Conservation (phyloP, 352 stramenopile species). For the Phytophthora tubulina region DNA sequence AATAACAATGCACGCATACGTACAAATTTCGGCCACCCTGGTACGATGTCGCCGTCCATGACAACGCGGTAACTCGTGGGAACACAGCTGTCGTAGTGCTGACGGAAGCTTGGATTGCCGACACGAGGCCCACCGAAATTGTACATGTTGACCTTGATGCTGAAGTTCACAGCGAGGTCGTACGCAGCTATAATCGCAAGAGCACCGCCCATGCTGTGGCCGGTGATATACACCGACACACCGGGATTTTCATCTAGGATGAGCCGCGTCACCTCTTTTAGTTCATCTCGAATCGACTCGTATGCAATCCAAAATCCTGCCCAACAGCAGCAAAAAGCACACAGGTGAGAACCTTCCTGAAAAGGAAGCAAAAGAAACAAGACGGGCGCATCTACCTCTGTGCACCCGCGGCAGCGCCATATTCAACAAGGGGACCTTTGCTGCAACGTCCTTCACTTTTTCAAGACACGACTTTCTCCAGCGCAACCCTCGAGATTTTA, state of each 20-base stretch:
- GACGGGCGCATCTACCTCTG: conserved; percentile 57
- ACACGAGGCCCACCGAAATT: conserved; percentile 91
- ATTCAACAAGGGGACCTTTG: conserved; percentile 86
- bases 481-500: conserved; percentile 71
- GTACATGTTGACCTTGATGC: conserved; percentile 90
- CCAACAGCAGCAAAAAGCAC: not conserved
- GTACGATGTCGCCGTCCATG: conserved; percentile 86
- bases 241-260: conserved; percentile 86
- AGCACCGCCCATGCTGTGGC: conserved; percentile 93
- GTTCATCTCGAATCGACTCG: conserved; percentile 77
- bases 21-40: conserved; percentile 78
- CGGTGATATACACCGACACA: conserved; percentile 92
- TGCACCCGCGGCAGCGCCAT: conserved; percentile 88
- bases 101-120: conserved; percentile 85
- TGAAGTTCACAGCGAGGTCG: conserved; percentile 87
- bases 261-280: conserved; percentile 81
- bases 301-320: conserved; percentile 90
- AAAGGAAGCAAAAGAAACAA: not conserved
- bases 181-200: conserved; percentile 91
- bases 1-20: conserved; percentile 31
- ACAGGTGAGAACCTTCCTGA: conserved; percentile 12
- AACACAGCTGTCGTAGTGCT: conserved; percentile 79
- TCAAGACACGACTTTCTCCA: conserved; percentile 70
- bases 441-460: conserved; percentile 64
- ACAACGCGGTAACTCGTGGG: conserved; percentile 85